Base-by-base conservation (phyloP, 768 basidiomycete species). In the Suillus weaverae region DNA sequence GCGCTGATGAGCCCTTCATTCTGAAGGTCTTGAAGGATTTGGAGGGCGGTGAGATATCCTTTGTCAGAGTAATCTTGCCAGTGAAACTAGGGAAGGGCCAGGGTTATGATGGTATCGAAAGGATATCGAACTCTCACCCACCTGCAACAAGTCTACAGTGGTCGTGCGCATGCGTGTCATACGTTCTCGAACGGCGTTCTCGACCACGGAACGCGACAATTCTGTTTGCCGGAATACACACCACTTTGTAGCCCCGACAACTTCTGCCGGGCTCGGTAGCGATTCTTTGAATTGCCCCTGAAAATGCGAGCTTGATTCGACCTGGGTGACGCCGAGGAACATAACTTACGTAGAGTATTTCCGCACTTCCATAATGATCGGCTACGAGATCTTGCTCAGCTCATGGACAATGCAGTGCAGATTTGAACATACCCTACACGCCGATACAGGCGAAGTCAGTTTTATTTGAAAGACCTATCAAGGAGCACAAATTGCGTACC, bases 291-390 rank as follows among this genome's bases (percentile, higher is more conserved):
- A 91, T 73, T 89, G 86, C 14, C 92, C 92, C 92, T 94, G 74
- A 64, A 71, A 43, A 38, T 6, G 22, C 30, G 22, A 26, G 18
- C 60, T 39, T 20, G 26, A 69, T 9, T 53, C 16, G 55, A 48
- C 26, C 54, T 55, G 32, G 7, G 39, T 38, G 62, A 59, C 30
- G 33, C 26, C 20, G 26, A 62, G 62, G 65, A 44, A 64, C 44
- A 51, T 33, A 20, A 76, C 86, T 62, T 77, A 93, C 92, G 68
- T 91, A 94, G 65, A 93, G 84, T 66, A 91, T 84, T 74, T 94
- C 92, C 26, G 92, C 86, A 70, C 87, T 86, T 18, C 92, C 92
- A 80, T 94, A 94, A 77, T 94, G 93, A 79, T 94, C 92, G 70
- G 92, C 92, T 91, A 67, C 7, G 64, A 62, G 64, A 55, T 57